phyloP scores from a whole-genome alignment of 2,329 filamentous ascomycete species.

The Colletotrichum gigasporum region DNA sequence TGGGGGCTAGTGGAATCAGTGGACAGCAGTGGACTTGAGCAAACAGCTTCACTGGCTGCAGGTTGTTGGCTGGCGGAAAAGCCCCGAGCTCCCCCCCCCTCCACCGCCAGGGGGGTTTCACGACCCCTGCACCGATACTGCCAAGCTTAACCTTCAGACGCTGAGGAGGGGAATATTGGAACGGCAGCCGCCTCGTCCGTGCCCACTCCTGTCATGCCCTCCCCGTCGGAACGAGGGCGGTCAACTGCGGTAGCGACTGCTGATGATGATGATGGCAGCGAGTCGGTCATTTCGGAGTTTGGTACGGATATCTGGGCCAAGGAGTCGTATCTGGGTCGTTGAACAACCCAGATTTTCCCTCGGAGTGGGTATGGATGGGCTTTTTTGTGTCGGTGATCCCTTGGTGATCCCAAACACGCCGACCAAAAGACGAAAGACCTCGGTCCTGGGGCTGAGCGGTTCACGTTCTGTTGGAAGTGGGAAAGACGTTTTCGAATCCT shows the following conservation, averaged over 20 bases:
- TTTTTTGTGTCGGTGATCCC: conserved; percentile 15
- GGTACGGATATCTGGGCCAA: too few species aligned
- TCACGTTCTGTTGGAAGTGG: too few species aligned
- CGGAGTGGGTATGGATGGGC: not conserved
- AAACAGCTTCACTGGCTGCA: not conserved
- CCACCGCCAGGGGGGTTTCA: conserved; percentile 24
- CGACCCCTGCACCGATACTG: conserved; percentile 28
- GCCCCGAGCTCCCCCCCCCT: conserved; percentile 19
- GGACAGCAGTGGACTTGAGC: not conserved
- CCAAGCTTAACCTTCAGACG: conserved; percentile 30
- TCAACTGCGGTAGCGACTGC: not conserved
- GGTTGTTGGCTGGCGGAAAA: conserved; percentile 5
- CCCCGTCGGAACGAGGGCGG: not conserved
- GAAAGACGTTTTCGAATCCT: not conserved
- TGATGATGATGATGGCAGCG: not conserved
- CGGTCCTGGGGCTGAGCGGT: not conserved
- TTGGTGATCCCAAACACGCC: conserved; percentile 21
- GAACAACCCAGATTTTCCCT: too few species aligned
- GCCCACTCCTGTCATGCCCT: conserved; percentile 14
- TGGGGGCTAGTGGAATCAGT: not conserved
- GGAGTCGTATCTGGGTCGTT: too few species aligned
- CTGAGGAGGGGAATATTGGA: conserved; percentile 4
- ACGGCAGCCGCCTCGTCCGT: conserved; percentile 17
- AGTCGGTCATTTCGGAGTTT: too few species aligned
- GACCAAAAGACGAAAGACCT: not conserved